Percentiles rank a stretch among this genome's conserved stretches.
phyloP scores from a whole-genome alignment of 345 rosid species.

The Carallia pectinifolia region DNA sequence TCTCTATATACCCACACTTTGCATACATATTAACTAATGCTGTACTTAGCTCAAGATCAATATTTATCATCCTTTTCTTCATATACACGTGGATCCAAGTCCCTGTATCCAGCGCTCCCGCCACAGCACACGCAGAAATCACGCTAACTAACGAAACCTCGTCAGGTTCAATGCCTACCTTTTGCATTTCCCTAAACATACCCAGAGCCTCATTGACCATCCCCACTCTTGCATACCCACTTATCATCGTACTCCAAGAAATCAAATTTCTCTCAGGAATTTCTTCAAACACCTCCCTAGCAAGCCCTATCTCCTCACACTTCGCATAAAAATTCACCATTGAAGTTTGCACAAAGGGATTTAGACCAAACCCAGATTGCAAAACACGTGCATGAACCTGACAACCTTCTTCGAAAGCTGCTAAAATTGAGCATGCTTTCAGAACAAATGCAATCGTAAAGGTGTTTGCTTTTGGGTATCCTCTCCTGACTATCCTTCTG shows the following conservation, averaged over 20 bases:
- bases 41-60: constrained; percentile 21
- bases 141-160: constrained; percentile 14
- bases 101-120: constrained; percentile 25
- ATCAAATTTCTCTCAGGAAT: constrained; percentile 22
- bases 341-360: constrained; percentile 14
- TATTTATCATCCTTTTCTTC: constrained; percentile 7
- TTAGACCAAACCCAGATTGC: constrained; percentile 13
- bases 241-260: constrained; percentile 21
- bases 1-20: constrained; percentile 23
- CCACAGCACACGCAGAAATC: constrained; percentile 23
- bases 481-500: constrained; percentile 5
- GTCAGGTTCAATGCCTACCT: constrained; percentile 21
- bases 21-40: constrained; percentile 21
- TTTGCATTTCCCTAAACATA: constrained; percentile 23
- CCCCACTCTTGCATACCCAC: constrained; percentile 21
- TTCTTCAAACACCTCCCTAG: constrained; percentile 19
- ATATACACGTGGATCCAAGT: constrained; percentile 18
- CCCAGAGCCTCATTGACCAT: constrained; percentile 24
- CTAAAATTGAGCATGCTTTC: constrained; percentile 14
- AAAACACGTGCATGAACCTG: constrained; percentile 12
- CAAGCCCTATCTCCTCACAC: constrained; percentile 16
- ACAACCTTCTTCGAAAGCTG: constrained; percentile 13
- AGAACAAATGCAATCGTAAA: constrained; percentile 19
- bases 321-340: constrained; percentile 10
- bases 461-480: constrained; percentile 15